Base-by-base conservation (phyloP, 2,329 filamentous ascomycete species). In the Aspergillus pseudoviridinutans region DNA sequence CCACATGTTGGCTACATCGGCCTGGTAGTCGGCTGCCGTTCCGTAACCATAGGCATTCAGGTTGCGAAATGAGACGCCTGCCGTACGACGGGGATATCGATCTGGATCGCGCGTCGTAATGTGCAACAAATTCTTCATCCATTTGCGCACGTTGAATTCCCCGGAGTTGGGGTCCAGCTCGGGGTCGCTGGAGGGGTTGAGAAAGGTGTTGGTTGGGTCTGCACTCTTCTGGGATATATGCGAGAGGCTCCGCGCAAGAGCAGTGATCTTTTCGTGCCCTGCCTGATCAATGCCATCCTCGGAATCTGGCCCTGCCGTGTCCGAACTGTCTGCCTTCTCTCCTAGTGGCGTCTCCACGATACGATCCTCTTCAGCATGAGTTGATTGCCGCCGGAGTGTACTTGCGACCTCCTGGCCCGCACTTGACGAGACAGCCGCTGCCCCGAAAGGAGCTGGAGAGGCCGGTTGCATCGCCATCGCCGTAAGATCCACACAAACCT, bases 11-110 rank as follows among this genome's bases (percentile, higher is more conserved):
- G 71, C 71, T 22, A 82, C 73, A 58, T 72, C 70, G 56, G 73
- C 74, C 64, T 81, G 74, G 56, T 77, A 79, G 61, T 81, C 73
- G 1, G 75, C 74, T 17, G 75, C 71, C 5, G 69, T 70, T 32
- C 77, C 69, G 60, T 75, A 76, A 0, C 78, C 79, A 55, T 74
- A 79, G 4, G 76, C 78, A 51, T 72, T 75, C 29, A 80, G 66
- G 29, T 79, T 73, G 35, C 72, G 72, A 60, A 80, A 80, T 0
- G 75, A 74, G 10, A 79, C 68, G 3, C 76, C 78, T 1, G 72
- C 69, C 2, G 67, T 71, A 20, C 74, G 32, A 63, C 66, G 66
- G 14, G 69, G 71, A 53, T 68, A 73, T 2, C 65, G 67, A 22
- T 66, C 67, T 3, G 69, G 66, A 52, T 75, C 69, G n/a, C 64